Percentiles rank a stretch among this genome's conserved stretches.
phyloP scores from a whole-genome alignment of 192 early-diverging fungal species.

The Dissophora globulifera region DNA sequence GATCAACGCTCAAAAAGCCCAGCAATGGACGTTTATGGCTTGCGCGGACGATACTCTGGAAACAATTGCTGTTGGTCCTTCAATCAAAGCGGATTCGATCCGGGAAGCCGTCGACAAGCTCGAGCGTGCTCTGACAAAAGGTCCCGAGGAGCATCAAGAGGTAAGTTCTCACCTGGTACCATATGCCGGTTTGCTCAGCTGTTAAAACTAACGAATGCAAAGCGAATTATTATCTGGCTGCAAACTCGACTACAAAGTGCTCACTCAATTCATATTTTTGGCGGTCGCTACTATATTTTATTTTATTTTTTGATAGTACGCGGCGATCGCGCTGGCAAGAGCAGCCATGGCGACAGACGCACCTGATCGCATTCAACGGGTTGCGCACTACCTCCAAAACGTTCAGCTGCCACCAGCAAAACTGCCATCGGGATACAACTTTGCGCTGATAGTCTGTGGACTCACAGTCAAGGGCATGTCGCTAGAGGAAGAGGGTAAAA shows the following conservation, averaged over 20 bases:
- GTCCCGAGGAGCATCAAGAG: conserved; percentile 51
- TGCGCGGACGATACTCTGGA: conserved; percentile 45
- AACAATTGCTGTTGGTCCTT: conserved; percentile 28
- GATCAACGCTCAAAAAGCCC: conserved; percentile 4
- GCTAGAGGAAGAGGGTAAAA: conserved; percentile 57
- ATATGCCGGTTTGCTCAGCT: background rate
- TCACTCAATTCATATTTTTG: too few species aligned
- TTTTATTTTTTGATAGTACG: conserved; percentile 20
- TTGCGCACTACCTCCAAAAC: conserved; percentile 51
- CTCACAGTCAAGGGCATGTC: conserved; percentile 71
- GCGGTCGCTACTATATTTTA: too few species aligned
- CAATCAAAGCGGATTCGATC: conserved; percentile 24
- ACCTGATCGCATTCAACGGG: conserved; percentile 40
- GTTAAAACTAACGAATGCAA: background rate
- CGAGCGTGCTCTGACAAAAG: conserved; percentile 24
- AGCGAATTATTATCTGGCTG: too few species aligned
- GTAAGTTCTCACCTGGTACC: conserved; percentile 7
- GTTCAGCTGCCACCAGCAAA: conserved; percentile 54
- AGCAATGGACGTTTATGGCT: conserved; percentile 18
- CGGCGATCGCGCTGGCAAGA: conserved; percentile 43
- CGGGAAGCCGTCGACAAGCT: conserved; percentile 32
- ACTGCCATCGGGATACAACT: conserved; percentile 65
- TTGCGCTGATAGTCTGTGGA: conserved; percentile 69
- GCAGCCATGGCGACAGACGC: conserved; percentile 45
- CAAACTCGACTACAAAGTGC: too few species aligned